phyloP scores from a whole-genome alignment of 371 early-diverging fungal species.

The Parasitella parasitica region DNA sequence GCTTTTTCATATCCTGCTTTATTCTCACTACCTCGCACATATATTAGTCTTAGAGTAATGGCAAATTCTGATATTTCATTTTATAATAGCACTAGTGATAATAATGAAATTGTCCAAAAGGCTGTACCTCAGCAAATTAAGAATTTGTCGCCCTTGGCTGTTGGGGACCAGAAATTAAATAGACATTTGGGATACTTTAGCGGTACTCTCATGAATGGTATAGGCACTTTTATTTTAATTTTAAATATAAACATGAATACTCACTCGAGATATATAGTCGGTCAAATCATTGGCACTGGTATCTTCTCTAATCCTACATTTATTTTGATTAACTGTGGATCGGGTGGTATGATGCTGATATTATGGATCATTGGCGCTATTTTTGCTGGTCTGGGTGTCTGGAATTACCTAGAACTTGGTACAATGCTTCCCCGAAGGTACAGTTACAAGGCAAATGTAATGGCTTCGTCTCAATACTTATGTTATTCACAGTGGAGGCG shows the following conservation, averaged over 20 bases:
- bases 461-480: too few relatives aligned
- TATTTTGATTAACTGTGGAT: slow-evolving; percentile 27
- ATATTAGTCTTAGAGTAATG: background rate
- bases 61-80: background rate
- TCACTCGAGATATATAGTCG: slow-evolving; percentile 6
- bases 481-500: slow-evolving; percentile 16
- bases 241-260: background rate
- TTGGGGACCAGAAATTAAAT: slow-evolving; percentile 25
- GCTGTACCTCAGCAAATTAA: slow-evolving; percentile 15
- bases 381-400: slow-evolving; percentile 25
- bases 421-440: slow-evolving; percentile 24
- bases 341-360: slow-evolving; percentile 38
- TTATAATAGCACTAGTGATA: background rate
- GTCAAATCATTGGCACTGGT: slow-evolving; percentile 34
- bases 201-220: slow-evolving; percentile 30
- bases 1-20: background rate
- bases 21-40: too few relatives aligned
- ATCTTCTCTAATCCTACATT: slow-evolving; percentile 36
- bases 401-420: slow-evolving; percentile 34
- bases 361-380: slow-evolving; percentile 32
- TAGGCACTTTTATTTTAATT: background rate
- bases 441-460: too few relatives aligned
- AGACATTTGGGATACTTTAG: slow-evolving; percentile 28
- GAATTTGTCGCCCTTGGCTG: slow-evolving; percentile 19
- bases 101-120: background rate